Percentiles rank a stretch among this genome's conserved stretches.
phyloP scores from a whole-genome alignment of 306 rosid genomes.

The Cajanus cajan region DNA sequence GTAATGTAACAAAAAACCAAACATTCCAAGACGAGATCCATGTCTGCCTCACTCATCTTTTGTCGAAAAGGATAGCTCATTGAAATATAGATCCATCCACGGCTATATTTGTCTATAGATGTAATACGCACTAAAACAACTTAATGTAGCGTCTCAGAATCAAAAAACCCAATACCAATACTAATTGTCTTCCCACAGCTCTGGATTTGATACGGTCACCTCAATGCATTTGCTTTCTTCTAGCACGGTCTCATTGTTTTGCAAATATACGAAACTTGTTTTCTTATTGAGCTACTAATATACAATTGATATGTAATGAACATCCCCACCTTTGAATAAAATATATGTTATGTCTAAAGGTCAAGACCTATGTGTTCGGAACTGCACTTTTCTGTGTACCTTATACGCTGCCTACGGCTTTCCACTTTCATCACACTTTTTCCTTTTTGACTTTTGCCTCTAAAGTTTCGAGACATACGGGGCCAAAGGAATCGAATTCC shows the following conservation, averaged over 20 bases:
- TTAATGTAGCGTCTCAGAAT: neutral
- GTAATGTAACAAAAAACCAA: neutral
- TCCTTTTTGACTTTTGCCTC: neutral
- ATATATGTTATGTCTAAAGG: neutral
- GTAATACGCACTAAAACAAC: neutral
- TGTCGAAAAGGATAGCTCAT: neutral
- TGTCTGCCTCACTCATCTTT: neutral
- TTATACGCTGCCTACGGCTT: neutral
- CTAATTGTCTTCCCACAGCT: neutral
- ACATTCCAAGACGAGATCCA: neutral
- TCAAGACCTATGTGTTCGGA: neutral
- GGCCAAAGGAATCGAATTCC: slow-evolving; percentile 46
- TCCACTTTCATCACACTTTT: neutral
- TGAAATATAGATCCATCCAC: neutral
- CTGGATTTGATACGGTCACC: neutral
- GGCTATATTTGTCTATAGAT: neutral
- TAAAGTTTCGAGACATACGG: neutral
- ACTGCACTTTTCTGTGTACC: neutral
- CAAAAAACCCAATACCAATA: neutral
- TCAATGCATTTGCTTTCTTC: neutral
- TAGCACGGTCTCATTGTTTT: neutral
- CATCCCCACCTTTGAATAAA: neutral
- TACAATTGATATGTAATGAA: neutral
- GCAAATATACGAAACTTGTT: neutral
- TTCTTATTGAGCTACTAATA: neutral